Percentiles rank a stretch among this genome's conserved stretches.
phyloP scores from a whole-genome alignment of 352 stramenopile genomes.

The Pythium brachiatum region DNA sequence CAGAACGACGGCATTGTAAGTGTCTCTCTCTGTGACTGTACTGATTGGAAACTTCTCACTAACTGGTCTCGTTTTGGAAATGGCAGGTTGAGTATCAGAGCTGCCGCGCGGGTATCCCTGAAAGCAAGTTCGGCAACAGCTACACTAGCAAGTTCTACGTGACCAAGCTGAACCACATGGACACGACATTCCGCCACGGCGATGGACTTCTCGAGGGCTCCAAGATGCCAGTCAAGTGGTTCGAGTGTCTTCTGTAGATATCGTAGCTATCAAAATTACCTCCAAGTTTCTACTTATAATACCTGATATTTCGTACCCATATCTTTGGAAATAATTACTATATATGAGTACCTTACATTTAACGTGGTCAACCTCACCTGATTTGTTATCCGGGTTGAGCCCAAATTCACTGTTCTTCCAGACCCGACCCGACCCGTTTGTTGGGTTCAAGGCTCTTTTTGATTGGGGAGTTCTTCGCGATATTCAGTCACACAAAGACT shows the following conservation, averaged over 20 bases:
- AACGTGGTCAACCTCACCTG: constrained; percentile 8
- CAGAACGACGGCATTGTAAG: constrained; percentile 55
- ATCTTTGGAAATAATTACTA: background rate
- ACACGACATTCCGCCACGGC: constrained; percentile 59
- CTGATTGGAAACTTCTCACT: background rate
- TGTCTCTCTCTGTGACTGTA: background rate
- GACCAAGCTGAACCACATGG: constrained; percentile 61
- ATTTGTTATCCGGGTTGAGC: constrained; percentile 5
- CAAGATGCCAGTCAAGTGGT: constrained; percentile 69
- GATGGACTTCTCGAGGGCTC: constrained; percentile 44
- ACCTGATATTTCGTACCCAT: background rate
- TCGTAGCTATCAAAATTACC: no score
- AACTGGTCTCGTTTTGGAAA: background rate
- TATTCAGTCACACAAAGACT: background rate
- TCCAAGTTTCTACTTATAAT: no score
- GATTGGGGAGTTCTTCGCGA: background rate
- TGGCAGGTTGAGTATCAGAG: constrained; percentile 55
- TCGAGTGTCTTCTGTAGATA: constrained; percentile 44
- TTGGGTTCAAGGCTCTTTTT: constrained; percentile 1
- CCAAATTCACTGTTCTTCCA: no score
- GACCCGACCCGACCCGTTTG: background rate
- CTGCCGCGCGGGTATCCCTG: constrained; percentile 38
- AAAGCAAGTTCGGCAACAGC: constrained; percentile 30
- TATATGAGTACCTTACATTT: background rate
- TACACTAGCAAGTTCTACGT: constrained; percentile 55